These are phyloP conservation scores for Blastomyces emzantsi DNA, from an alignment of 2,329 filamentous ascomycete genomes.

Conservation along the genomic window DNA sequence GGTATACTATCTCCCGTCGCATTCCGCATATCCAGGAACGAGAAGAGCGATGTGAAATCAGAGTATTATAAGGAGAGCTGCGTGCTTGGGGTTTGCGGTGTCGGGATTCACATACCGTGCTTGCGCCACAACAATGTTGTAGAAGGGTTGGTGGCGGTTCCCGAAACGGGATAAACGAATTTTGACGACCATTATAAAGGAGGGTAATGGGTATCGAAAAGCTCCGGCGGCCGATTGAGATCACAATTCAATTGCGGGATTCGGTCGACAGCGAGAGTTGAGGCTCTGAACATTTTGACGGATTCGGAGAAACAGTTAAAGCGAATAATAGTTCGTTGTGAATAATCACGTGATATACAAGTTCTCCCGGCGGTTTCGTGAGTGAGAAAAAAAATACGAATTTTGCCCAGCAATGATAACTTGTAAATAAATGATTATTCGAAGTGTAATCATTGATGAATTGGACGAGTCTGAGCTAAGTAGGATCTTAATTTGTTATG, in stretches of 20 bases:
- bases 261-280: slow-evolving; percentile 67
- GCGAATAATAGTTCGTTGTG: not conserved
- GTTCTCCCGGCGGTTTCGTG: not conserved
- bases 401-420: not conserved
- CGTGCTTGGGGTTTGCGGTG: not conserved
- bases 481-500: not conserved
- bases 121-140: slow-evolving; percentile 95
- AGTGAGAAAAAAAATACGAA: not conserved
- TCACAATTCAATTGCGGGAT: not conserved
- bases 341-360: not conserved
- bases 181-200: slow-evolving; percentile 71
- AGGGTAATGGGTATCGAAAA: slow-evolving; percentile 6
- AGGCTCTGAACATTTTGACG: slow-evolving; percentile 10
- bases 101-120: slow-evolving; percentile 54
- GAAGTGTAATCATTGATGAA: not conserved
- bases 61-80: not conserved
- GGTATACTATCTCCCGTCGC: not conserved
- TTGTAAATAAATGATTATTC: not conserved
- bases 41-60: not conserved
- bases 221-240: not conserved
- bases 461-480: not conserved
- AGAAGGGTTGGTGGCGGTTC: slow-evolving; percentile 77
- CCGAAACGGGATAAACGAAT: slow-evolving; percentile 93
- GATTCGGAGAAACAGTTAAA: slow-evolving; percentile 3
- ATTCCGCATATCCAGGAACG: not conserved